Evolutionary conservation across 768 basidiomycete genomes (phyloP).

Genomic region (Psilocybe subaeruginosa): DNA sequence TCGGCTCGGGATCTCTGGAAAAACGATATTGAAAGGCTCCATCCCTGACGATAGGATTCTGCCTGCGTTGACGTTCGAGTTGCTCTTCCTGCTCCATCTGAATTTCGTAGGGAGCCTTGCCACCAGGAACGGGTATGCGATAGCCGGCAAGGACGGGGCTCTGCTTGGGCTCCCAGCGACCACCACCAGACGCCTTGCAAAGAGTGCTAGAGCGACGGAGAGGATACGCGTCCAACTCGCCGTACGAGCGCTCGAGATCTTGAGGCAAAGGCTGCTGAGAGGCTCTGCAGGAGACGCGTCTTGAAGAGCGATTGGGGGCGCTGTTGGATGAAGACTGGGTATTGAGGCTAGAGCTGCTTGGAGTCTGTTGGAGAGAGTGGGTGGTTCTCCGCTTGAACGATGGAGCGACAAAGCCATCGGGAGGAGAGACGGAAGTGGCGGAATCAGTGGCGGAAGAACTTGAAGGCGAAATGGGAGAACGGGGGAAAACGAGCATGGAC

Average conservation of each 20-base stretch:
- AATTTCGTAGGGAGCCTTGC: conserved; percentile 68
- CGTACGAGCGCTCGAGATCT: conserved; percentile 54
- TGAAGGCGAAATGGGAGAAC: conserved; percentile 27
- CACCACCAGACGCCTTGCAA: conserved; percentile 81
- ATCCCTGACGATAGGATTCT: conserved; percentile 70
- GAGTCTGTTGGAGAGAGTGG: conserved; percentile 32
- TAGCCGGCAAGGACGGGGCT: conserved; percentile 46
- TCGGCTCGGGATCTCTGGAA: conserved; percentile 48
- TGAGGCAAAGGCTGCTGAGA: conserved; percentile 41
- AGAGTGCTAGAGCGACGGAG: conserved; percentile 65
- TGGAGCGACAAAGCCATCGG: conserved; percentile 25
- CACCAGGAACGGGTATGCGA: conserved; percentile 64
- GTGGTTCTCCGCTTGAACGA: conserved; percentile 27
- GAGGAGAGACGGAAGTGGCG: conserved; percentile 21
- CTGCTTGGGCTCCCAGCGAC: conserved; percentile 77
- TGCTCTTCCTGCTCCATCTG: conserved; percentile 71
- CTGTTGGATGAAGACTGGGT: conserved; percentile 36
- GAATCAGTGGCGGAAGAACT: conserved; percentile 31
- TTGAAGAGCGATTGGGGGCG: conserved; percentile 24
- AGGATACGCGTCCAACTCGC: conserved; percentile 77
- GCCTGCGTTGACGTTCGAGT: conserved; percentile 46
- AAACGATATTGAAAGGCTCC: conserved; percentile 71
- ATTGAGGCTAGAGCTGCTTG: conserved; percentile 37
- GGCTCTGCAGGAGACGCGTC: conserved; percentile 32
- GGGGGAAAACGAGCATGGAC: conserved; percentile 38